Evolutionary conservation across 345 rosid genomes (phyloP), one percentile per base, ranked within the genome.

Genomic region (Populus pruinosa): DNA sequence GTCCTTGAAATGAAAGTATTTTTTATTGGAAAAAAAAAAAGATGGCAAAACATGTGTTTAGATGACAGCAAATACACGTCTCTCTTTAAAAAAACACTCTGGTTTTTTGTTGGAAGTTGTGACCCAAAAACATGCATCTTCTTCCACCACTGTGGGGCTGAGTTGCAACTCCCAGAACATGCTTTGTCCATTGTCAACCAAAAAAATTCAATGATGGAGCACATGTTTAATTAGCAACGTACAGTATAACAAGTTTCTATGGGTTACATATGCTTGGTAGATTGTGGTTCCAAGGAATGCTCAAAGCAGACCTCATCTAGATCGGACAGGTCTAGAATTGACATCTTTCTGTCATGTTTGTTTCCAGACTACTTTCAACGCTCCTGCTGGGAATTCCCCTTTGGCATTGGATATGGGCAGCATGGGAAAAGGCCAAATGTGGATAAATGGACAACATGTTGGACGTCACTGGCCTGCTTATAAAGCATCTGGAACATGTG

Each of bases 401-500:
- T 74, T 96, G 88, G 98, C 97, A 81, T 81, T 96, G 63, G 98
- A 96, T 79, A 91, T 96, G 98, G 84, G 81, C 72, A 91, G 94
- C 78, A 96, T 96, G 99, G 92, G 98, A n/a, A 96, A 96, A 88
- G 99, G 99, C 56, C 97, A 96, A 79, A 83, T 90, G 63, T 96
- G 99, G 99, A 89, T 96, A 74, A 96, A 96, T 76, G 99, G 98
- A 69, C 91, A 90, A 83, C 89, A 91, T 75, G 65, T 92, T 44
- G 99, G 99, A 63, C 96, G 99, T 61, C 87, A 92, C 77, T 93
- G 95, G 98, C 97, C 99, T 81, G 96, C 97, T 20, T 93, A 92
- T 43, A 92, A 91, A 80, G 98, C 96, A 47, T 79, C 92, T 41
- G 99, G 97, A 76, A 56, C 79, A 75, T 95, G 99, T 69, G 85